phyloP scores from a whole-genome alignment of 106 monocot genomes.

The Allium cepa region DNA sequence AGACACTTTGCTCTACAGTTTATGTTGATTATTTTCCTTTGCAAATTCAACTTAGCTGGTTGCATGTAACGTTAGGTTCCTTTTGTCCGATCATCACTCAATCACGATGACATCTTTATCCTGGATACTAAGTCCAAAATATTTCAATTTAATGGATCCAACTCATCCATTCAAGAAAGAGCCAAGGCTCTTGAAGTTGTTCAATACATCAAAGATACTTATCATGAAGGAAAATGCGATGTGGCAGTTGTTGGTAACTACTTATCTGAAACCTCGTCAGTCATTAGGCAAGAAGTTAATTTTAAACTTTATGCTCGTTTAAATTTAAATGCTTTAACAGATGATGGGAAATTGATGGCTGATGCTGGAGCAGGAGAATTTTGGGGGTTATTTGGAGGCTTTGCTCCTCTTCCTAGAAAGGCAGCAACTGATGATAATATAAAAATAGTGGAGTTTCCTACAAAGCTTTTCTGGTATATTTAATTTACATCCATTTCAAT shows the following conservation, averaged over 20 bases:
- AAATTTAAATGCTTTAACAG: conserved; percentile 23
- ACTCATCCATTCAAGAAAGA: conserved; percentile 43
- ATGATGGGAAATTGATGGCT: conserved; percentile 94
- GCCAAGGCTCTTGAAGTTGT: conserved; percentile 44
- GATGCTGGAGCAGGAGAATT: conserved; percentile 93
- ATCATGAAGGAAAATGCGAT: conserved; percentile 32
- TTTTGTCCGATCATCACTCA: conserved; percentile 29
- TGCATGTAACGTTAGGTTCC: conserved; percentile 19
- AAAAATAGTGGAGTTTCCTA: conserved; percentile 18
- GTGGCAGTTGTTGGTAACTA: conserved; percentile 29
- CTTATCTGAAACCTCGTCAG: neutral
- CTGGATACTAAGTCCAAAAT: conserved; percentile 37
- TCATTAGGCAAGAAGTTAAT: neutral
- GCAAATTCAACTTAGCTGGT: neutral
- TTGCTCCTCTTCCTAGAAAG: conserved; percentile 91
- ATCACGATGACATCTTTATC: conserved; percentile 39
- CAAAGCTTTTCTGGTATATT: conserved; percentile 58
- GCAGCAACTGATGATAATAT: conserved; percentile 32
- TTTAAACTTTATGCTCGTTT: neutral
- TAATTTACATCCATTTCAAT: neutral
- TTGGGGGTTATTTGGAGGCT: conserved; percentile 93
- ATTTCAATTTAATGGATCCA: conserved; percentile 42
- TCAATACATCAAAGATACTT: conserved; percentile 29
- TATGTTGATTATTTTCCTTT: neutral
- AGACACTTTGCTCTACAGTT: too few relatives aligned